Evolutionary conservation across 2,329 filamentous ascomycete species (phyloP), one percentile per base, ranked within the genome.

Genomic region (Cladophialophora bantiana): DNA sequence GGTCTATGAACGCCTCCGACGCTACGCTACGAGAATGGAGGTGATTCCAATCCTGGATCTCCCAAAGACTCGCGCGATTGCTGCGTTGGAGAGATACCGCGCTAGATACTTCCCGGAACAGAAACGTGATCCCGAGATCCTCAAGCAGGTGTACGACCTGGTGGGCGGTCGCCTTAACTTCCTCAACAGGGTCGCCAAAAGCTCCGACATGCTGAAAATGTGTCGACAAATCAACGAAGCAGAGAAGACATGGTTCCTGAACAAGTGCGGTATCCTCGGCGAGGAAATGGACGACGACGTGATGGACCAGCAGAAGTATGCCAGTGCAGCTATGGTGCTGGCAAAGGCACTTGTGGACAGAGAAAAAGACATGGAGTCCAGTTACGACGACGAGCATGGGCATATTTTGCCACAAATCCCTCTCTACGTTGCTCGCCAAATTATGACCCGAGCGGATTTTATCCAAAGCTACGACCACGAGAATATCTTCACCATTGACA

Each of bases 271-370:
- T 82, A 91, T 93, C 62, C 83, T 94, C 1, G 91, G 91, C 18
- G 83, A 81, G 68, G 88, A 89, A 70, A 93, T 90, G 90, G 95
- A 98, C 73, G 95, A 98, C 78, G 95, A 99, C 76, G 95, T 97
- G 72, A 98, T 98, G 90, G 93, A 97, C 75, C 92, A 97, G 78
- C 93, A 98, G 77, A 97, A 98, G 78, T 97, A 93, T 83, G 92
- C 94, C 54, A 92, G 93, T 12, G 94, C 93, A 12, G 93, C 95
- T 42, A 97, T 98, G 91, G 91, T 96, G 26, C 85, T 99, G 2
- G 95, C 94, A 20, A 90, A 91, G 72, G 93, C 93, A 1, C 87
- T 99, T 6, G 93, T 98, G n/a, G 91, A 96, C 67, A 86, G 87
- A 72, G 92, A 94, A 75, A 82, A 88, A 15, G 83, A 87, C 3